Evolutionary conservation across 129 eudicot species (phyloP).

Genomic region (Ambrosia artemisiifolia): DNA sequence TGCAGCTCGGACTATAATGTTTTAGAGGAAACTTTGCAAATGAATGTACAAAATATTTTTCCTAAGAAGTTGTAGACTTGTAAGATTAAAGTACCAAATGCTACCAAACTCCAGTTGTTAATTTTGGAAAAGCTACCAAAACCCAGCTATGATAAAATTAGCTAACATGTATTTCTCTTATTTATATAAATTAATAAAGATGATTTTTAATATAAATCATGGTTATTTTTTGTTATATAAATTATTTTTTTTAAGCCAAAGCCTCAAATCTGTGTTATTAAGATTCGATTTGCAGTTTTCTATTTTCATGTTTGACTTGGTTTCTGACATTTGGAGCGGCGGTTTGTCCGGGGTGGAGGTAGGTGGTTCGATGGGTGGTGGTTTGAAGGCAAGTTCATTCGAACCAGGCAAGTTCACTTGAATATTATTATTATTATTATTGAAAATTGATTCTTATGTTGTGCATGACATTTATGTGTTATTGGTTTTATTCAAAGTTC

Average conservation of each 20-base stretch:
- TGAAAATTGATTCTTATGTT: no score
- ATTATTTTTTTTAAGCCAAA: neutral
- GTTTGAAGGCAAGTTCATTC: no score
- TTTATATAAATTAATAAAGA: neutral
- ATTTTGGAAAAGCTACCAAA: neutral
- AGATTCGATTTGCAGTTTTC: neutral
- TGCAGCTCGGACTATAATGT: no score
- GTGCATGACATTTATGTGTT: no score
- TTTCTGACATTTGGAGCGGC: slow-evolving; percentile 17
- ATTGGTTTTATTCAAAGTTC: no score
- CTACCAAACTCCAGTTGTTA: neutral
- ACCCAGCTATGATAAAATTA: neutral
- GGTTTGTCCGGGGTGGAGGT: no score
- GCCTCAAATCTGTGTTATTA: neutral
- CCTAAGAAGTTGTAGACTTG: no score
- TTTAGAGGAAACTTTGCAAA: no score
- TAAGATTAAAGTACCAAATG: neutral
- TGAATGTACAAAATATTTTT: no score
- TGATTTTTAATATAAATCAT: neutral
- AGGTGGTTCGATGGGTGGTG: no score
- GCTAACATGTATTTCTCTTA: neutral
- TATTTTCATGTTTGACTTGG: slow-evolving; percentile 6
- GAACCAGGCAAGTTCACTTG: no score
- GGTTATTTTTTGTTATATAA: neutral
- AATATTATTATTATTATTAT: no score